Evolutionary conservation across 2,329 filamentous ascomycete species (phyloP), one percentile per base, ranked within the genome.

Genomic region (Gyromitra esculenta): DNA sequence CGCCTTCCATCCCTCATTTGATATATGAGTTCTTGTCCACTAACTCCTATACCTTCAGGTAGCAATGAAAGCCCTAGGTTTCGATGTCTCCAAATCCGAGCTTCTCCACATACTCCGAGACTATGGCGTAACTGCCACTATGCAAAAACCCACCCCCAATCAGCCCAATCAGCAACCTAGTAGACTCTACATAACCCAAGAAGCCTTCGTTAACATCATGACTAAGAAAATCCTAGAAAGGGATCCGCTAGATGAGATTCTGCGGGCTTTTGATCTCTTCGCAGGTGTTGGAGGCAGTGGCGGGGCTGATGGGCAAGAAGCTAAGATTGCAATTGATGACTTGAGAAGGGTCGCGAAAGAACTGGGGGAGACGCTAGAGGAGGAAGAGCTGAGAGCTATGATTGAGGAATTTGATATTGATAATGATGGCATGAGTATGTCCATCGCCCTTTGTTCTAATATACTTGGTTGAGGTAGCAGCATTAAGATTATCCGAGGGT

Each of bases 351-450:
- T 98, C 35, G 94, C 95, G 74, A 89, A 93, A 81, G 96, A 98
- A 83, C 86, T 99, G 79, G 96, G 96, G 6, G 95, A 98, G 84
- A 93, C 92, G 11, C 87, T 99, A 80, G 93, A 96, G 80, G 95
- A 99, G 82, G 92, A 96, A 81, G 96, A 99, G 83, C 87, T 99
- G 77, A 87, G 89, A 80, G 94, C 94, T 79, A 99, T 99, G 96
- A 96, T 99, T 85, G 94, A 97, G 82, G 95, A 98, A 84, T 96
- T 98, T 85, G 96, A 99, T 85, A 87, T 97, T 79, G 92, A 97
- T 82, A 95, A 93, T 0, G 96, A 97, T 81, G 94, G 94, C 9
- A 94, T 81, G 75, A 81, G 80, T 81, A 79, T 66, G 80, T 68
- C 56, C 45, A 35, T 45, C n/a, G 72, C 35, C 52, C 21, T 52